Base-by-base conservation (phyloP, 73 alveolate genomes). In the Paramecium octaurelia region DNA sequence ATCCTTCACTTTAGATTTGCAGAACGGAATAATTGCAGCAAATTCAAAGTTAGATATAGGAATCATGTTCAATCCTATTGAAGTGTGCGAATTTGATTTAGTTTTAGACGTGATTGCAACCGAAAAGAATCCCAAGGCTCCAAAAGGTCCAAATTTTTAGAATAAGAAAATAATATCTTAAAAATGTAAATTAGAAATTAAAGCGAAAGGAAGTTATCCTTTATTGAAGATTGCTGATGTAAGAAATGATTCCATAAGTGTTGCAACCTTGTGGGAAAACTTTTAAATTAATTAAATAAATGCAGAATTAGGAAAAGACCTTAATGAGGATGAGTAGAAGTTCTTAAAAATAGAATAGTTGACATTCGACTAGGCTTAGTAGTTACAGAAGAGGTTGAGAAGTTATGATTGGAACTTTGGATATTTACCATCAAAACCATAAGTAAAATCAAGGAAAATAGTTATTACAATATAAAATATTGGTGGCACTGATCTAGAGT, bases 151-250 rank as follows among this genome's bases (percentile, higher is more conserved):
- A 88, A 93, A 77, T 24, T 29, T 93, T 46, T 95, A 94, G 21
- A 96, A 93, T 73, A 64, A 24, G 11, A 98, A 97, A 92, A 94
- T 89, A 18, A 36, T 89, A 5, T 42, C 94, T 6, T 44, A 89
- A 38, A 89, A 89, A 70, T 89, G 98, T 86, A 96, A 94, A 71
- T 96, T 98, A 91, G 93, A 94, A 76, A 93, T 98, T 77, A 92
- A 95, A 46, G 99, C 99, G 1, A 95, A 95, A 93, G 99, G 99
- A 35, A 99, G 97, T 89, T 98, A 95, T 94, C 99, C 99, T 27
- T 95, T 97, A n/a, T 92, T 98, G 48, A 96, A 97, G 94, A 94
- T 98, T 50, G 96, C 98, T 0, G 99, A 98, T 92, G 98, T 98
- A 24, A 94, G 99, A 80, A 97, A 97, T 76, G 98, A 98, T 88